Base-by-base conservation (phyloP, 2,329 filamentous ascomycete species). In the Diaporthe batatas region DNA sequence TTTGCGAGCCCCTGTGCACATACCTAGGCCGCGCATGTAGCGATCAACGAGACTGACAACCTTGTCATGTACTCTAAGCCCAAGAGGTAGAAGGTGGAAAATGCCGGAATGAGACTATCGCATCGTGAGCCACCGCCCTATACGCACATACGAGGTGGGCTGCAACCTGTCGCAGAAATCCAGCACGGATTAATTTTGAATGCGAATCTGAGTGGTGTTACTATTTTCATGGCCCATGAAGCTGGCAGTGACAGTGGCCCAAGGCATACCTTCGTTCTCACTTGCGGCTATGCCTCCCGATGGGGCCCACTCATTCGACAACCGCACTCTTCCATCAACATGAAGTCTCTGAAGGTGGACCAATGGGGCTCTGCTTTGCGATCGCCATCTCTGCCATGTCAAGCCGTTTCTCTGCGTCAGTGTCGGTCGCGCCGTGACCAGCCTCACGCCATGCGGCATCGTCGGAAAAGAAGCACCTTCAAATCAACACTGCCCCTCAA, bases 81-180 rank as follows among this genome's bases (percentile, higher is more conserved):
- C 96, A 0, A 99, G 84, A 0, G 96, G 96, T 1, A 99, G 87
- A 79, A 98, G 88, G 79, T 99, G 96, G 78, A 98, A 99, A 47
- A 98, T 91, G 36, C 96, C 96, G 10, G 95, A 91, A 80, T 98
- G 93, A 25, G 94, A 92, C 91, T 95, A 76, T n/a, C 21, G 21
- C 8, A 58, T 3, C 11, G 36, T 76, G n/a, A 76, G 72, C 42
- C 44, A 36, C 14, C 51, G 44, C 18, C 12, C 21, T 42, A 67
- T 25, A 62, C 39, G 54, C 8, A 44, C 21, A 2, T 11, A 36
- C 25, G 29, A 36, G 12, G n/a, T 49, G 12, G 25, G 11, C 25
- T 80, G 83, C 77, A 75, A 92, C 91, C 85, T 94, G 92, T 74
- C 92, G 91, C 58, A 95, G 81, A 78, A 92, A 95, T 1, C 93